These are phyloP conservation scores for Coniochaeta hoffmannii DNA, from an alignment of 2,329 filamentous ascomycete genomes.

Conservation along the genomic window DNA sequence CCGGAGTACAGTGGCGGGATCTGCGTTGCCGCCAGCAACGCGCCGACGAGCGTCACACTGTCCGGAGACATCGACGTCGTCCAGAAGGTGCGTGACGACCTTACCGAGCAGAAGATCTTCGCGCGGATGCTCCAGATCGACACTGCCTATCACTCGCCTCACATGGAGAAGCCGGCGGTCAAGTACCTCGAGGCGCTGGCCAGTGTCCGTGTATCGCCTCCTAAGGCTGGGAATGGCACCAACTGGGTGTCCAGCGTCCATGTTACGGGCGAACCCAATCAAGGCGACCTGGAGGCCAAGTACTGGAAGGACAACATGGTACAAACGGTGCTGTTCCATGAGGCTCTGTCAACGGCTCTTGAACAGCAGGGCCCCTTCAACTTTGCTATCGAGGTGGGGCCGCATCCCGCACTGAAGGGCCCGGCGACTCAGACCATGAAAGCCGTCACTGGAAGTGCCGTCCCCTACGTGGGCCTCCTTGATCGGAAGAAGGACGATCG, in stretches of 20 bases:
- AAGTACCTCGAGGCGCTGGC: constrained; percentile 25
- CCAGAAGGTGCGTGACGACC: constrained; percentile 11
- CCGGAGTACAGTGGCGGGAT: constrained; percentile 17
- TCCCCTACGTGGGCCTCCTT: constrained; percentile 25
- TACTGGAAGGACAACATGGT: constrained; percentile 41
- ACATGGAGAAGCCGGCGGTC: constrained; percentile 30
- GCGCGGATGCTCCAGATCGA: constrained; percentile 30
- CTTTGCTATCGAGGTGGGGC: constrained; percentile 35
- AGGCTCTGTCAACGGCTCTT: constrained; percentile 26
- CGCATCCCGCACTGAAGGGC: constrained; percentile 35
- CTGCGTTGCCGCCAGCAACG: constrained; percentile 24
- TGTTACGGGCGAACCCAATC: constrained; percentile 5
- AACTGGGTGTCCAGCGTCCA: constrained; percentile 34
- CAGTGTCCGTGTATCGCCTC: constrained; percentile 19
- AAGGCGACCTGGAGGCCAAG: constrained; percentile 10
- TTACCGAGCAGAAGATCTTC: constrained; percentile 21
- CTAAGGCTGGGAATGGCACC: constrained; percentile 14
- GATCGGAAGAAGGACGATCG: constrained; percentile 21
- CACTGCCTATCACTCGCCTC: constrained; percentile 41
- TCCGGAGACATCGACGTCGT: constrained; percentile 26
- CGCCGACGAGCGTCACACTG: constrained; percentile 23
- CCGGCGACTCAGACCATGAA: constrained; percentile 28
- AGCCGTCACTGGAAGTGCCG: constrained; percentile 4
- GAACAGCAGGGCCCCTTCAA: constrained; percentile 18
- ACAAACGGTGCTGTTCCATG: constrained; percentile 33